Base-by-base conservation (phyloP, 2,329 filamentous ascomycete species). In the Alternaria burnsii region DNA sequence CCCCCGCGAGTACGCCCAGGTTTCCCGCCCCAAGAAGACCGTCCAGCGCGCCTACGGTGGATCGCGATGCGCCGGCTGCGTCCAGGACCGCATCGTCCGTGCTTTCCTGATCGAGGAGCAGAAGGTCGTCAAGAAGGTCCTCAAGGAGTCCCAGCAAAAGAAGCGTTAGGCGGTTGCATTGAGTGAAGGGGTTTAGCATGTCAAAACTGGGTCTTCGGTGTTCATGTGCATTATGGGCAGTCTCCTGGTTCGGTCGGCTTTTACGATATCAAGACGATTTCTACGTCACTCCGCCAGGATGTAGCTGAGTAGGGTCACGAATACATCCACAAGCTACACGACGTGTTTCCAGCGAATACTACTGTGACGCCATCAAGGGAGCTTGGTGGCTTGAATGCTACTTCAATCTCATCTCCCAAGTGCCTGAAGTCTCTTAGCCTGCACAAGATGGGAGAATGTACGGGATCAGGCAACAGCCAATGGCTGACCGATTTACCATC, bases 71-170 rank as follows among this genome's bases (percentile, higher is more conserved):
- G 93, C 91, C 81, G 95, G 93, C 88, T 99, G 95, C 84, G 95
- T 99, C 76, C 94, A 94, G 84, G 95, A 99, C 87, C 91, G 95
- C 77, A 92, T 99, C 76, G 93, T 97, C 76, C 93, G 95, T 77
- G 95, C 95, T 70, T 99, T 99, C 91, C 86, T 99, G 83, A 98
- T 99, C 74, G 96, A 99, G 88, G 95, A 99, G 90, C 95, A 99
- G 89, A 99, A 99, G 92, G 98, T 99, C 78, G 95, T 99, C 85
- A 99, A 99, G 93, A 99, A 99, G 92, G 95, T 99, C 79, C 89
- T 98, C 82, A 97, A 97, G 91, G 94, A 98, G 88, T 89, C 87
- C 69, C 92, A 97, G 86, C 91, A 92, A 87, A 91, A 91, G 82
- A 88, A 86, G 78, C 78, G 76, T 67, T 82, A 79, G 76, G 71